A percentile compares a stretch with the other conserved stretches of the same genome.
phyloP scores from a whole-genome alignment of 257 asterid species.

The Thymus mandschuricus region DNA sequence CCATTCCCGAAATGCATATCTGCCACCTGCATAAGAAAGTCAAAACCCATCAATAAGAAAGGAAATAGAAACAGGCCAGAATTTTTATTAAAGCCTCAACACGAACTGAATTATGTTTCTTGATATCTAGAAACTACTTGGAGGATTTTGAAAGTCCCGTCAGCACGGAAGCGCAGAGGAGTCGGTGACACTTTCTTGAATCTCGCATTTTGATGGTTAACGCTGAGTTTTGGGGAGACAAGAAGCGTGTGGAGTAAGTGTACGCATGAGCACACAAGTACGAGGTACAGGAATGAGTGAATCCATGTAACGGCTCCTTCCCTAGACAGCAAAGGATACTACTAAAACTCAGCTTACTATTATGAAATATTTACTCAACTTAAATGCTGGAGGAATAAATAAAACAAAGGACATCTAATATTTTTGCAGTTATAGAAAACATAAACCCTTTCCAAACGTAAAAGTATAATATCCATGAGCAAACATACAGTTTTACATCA shows the following conservation, averaged over 20 bases:
- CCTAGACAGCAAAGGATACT: neutral
- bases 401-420: neutral
- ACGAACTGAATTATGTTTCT: conserved; percentile 8
- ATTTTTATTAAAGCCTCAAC: neutral
- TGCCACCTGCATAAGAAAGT: conserved; percentile 65
- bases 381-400: neutral
- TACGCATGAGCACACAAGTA: conserved; percentile 35
- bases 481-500: neutral
- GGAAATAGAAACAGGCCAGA: neutral
- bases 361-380: neutral
- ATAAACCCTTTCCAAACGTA: neutral
- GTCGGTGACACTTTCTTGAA: conserved; percentile 55
- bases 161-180: conserved; percentile 80
- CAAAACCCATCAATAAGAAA: conserved; percentile 19
- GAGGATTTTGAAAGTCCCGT: conserved; percentile 93
- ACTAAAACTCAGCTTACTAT: neutral
- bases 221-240: conserved; percentile 51
- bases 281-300: conserved; percentile 49
- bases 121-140: conserved; percentile 52
- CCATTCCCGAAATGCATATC: conserved; percentile 98
- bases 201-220: conserved; percentile 48
- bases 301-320: conserved; percentile 44
- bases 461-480: neutral
- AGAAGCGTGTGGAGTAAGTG: conserved; percentile 48
- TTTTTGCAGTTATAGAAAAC: neutral